Evolutionary conservation across 2,329 filamentous ascomycete genomes (phyloP), one percentile per base, ranked within the genome.

Genomic region (Cytospora chrysosperma): DNA sequence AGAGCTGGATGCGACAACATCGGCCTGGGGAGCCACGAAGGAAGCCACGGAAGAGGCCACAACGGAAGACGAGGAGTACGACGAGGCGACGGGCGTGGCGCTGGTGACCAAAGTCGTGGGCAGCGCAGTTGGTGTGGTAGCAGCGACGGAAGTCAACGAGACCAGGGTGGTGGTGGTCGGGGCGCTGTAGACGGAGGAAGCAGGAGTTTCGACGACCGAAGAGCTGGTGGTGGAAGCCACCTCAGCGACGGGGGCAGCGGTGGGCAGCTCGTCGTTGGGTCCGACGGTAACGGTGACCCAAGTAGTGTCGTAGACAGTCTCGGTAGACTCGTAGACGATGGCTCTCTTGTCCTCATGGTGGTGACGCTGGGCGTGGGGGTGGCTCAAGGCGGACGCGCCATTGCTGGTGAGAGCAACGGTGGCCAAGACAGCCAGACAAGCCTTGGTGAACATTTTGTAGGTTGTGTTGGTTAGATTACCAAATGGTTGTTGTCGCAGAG

Each of bases 251-350:
- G 58, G 61, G 27, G 43, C 52, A 15, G 57, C 21, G 21, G 64
- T 32, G 7, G 65, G 49, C 13, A 64, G 34, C 55, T 69, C 68
- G 63, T 72, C 70, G 59, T 69, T 70, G 13, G 71, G 73, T 60
- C 71, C 75, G 66, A 78, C 75, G 43, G 78, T 81, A 59, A 80
- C 77, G 49, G 77, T 81, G 59, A 77, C 75, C 74, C 74, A 79
- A 54, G 74, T 68, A 21, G 73, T 77, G 61, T 75, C 73, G 10
- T 72, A 69, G 55, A 77, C 74, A 12, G 75, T 71, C 50, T 76
- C 70, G 27, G 73, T 73, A 51, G 69, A 69, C 67, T 72, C 69
- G 63, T 73, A 70, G 55, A 75, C 67, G 15, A 74, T n/a, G 17
- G 64, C 71, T 58, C 71, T 72, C 70, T 78, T 76, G 59, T 75